These are phyloP conservation scores for Phytophthora pistaciae DNA, from an alignment of 352 stramenopile species.

Conservation along the genomic window DNA sequence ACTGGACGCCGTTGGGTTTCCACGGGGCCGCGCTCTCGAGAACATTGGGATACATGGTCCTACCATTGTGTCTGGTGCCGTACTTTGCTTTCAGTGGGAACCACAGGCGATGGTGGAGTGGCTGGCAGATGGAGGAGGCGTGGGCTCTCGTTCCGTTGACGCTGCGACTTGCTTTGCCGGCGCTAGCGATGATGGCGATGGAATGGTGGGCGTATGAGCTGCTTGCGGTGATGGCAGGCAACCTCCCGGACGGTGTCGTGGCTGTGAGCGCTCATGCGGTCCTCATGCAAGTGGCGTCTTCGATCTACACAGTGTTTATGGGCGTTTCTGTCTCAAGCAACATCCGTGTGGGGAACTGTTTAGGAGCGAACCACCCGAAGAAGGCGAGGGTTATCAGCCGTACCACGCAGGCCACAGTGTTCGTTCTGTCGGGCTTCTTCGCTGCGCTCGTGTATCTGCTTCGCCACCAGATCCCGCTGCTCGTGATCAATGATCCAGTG, in stretches of 20 bases:
- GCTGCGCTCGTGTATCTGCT: constrained; percentile 47
- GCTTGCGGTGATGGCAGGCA: constrained; percentile 70
- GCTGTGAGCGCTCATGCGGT: constrained; percentile 80
- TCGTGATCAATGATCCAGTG: constrained; percentile 64
- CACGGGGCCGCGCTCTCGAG: constrained; percentile 76
- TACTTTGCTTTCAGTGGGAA: constrained; percentile 55
- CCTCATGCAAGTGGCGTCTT: constrained; percentile 71
- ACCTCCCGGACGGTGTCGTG: constrained; percentile 75
- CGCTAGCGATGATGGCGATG: constrained; percentile 64
- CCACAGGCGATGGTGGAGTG: constrained; percentile 52
- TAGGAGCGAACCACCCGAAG: constrained; percentile 80
- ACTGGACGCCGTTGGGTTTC: constrained; percentile 73
- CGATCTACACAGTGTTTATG: constrained; percentile 80
- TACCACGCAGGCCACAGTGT: constrained; percentile 55
- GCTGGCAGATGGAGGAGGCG: constrained; percentile 54
- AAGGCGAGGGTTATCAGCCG: constrained; percentile 66
- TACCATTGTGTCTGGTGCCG: constrained; percentile 61
- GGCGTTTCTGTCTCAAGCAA: constrained; percentile 75
- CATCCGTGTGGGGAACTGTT: constrained; percentile 80
- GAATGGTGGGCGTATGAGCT: constrained; percentile 87
- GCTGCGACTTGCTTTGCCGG: too few species aligned
- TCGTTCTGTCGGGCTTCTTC: constrained; percentile 51
- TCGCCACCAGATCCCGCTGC: constrained; percentile 53
- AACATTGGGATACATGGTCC: constrained; percentile 61
- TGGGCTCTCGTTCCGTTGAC: constrained; percentile 46